A percentile compares a stretch with the other conserved stretches of the same genome.
phyloP scores from a whole-genome alignment of 2,329 filamentous ascomycete species.

The Curvularia sp. region DNA sequence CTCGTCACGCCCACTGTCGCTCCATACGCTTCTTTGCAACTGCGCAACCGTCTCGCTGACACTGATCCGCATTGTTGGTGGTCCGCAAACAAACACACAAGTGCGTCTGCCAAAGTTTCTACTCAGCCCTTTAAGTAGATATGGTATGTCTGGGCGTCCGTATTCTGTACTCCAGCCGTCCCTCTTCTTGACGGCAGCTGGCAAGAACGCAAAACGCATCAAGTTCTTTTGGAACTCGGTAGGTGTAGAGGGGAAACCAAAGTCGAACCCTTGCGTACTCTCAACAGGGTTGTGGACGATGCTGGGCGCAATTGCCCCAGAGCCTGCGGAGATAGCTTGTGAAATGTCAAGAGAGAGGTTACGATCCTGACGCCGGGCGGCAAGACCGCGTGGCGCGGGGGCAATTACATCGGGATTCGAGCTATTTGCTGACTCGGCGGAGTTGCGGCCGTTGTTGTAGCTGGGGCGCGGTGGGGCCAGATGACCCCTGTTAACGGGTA shows the following conservation, averaged over 20 bases:
- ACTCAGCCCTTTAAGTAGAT: conserved; percentile 83
- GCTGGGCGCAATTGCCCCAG: conserved; percentile 53
- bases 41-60: conserved; percentile 85
- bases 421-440: conserved; percentile 31
- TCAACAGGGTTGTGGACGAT: conserved; percentile 43
- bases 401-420: conserved; percentile 39
- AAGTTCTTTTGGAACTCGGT: conserved; percentile 88
- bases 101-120: conserved; percentile 81
- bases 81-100: conserved; percentile 92
- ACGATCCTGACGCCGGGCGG: conserved; percentile 53
- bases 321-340: conserved; percentile 44
- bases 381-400: conserved; percentile 39
- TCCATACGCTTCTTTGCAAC: conserved; percentile 84
- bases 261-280: conserved; percentile 52
- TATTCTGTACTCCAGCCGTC: conserved; percentile 94
- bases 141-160: conserved; percentile 84
- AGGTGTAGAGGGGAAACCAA: conserved; percentile 81
- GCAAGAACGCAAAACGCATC: conserved; percentile 88
- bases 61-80: conserved; percentile 83
- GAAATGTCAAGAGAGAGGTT: conserved; percentile 55
- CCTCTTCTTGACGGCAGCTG: conserved; percentile 57
- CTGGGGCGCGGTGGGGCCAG: conserved; percentile 49
- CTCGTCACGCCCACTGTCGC: conserved; percentile 79
- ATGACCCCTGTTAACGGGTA: conserved; percentile 47
- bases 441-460: conserved; percentile 28